Base-by-base conservation (phyloP, 139 green algal species). In the Volvox africanus region DNA sequence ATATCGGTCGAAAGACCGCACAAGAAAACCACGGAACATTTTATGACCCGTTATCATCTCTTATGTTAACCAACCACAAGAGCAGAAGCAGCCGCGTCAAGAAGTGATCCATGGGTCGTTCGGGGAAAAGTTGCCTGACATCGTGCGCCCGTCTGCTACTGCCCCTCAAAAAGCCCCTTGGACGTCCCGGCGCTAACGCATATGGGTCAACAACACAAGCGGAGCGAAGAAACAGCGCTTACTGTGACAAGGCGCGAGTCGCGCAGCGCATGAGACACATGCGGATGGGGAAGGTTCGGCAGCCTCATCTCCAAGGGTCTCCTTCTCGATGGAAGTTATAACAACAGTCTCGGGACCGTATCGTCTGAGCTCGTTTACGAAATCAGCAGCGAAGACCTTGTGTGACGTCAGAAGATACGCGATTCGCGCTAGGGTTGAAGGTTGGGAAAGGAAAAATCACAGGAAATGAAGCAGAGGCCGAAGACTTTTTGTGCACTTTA, bases 191-290 rank as follows among this genome's bases (percentile, higher is more conserved):
- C 44, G 5, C 5, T 55, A 9, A 55, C 5, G 44, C 44, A 5
- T 55, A 9, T 55, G 44, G 5, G 44, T 55, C 44, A 55, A 55
- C 5, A 9, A 55, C 44, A 55, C 44, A 55, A 9, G 9, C 44
- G 44, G 44, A 55, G 9, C 9, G 44, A 55, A 55, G 44, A 9
- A 30, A 61, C 0, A 37, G 36, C 1, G 26, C 78, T 77, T n/a
- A 87, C 81, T 61, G 81, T 87, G 55, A 77, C 19, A 21, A 92
- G 36, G 36, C 86, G 85, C 44, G 62, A 62, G 88, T 92, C 88
- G 0, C 88, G 88, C 0, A 68, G 61, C 1, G 88, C 88, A 77
- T 67, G 86, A 36, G 28, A 19, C 16, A 90, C 19, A 85, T 93
- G 90, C 17, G 81, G 81, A 30, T 87, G 81, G 1, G 81, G 81